These are phyloP conservation scores for Myrica gale DNA, from an alignment of 306 rosid genomes.

Conservation along the genomic window DNA sequence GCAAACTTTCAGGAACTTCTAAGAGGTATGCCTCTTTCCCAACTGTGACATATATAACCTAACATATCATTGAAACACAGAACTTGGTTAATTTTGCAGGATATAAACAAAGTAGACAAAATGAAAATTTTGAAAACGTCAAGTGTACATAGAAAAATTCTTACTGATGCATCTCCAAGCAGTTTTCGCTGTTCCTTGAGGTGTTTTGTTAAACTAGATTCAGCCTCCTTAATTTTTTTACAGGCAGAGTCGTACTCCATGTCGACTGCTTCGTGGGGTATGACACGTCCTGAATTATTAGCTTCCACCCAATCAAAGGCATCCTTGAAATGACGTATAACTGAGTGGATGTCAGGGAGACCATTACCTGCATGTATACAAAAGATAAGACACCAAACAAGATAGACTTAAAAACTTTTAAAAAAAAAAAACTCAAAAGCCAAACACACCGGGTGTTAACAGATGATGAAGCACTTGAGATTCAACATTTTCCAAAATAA, in stretches of 20 bases:
- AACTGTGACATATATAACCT: constrained; percentile 71
- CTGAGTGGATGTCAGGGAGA: constrained; percentile 56
- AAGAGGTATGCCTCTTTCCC: constrained; percentile 81
- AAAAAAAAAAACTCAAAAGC: constrained; percentile 11
- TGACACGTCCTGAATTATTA: constrained; percentile 79
- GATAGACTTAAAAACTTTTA: constrained; percentile 10
- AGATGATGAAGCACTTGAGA: constrained; percentile 62
- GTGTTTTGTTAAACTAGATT: constrained; percentile 51
- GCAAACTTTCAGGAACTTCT: constrained; percentile 84
- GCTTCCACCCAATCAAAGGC: constrained; percentile 98
- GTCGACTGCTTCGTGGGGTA: constrained; percentile 87
- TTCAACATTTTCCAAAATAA: constrained; percentile 55
- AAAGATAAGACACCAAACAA: constrained; percentile 24
- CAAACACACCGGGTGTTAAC: constrained; percentile 69
- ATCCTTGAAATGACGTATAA: constrained; percentile 73
- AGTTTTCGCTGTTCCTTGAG: constrained; percentile 67
- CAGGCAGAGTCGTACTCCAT: constrained; percentile 77
- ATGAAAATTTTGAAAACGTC: constrained; percentile 19
- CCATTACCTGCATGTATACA: constrained; percentile 57
- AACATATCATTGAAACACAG: constrained; percentile 24
- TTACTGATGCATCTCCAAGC: constrained; percentile 65
- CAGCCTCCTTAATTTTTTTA: constrained; percentile 61
- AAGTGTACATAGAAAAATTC: constrained; percentile 20
- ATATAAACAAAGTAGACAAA: constrained; percentile 4
- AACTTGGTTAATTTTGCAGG: constrained; percentile 2